A percentile compares a stretch with the other conserved stretches of the same genome.
These are phyloP conservation scores for Floccularia luteovirens DNA, from an alignment of 768 basidiomycete species.

Conservation along the genomic window DNA sequence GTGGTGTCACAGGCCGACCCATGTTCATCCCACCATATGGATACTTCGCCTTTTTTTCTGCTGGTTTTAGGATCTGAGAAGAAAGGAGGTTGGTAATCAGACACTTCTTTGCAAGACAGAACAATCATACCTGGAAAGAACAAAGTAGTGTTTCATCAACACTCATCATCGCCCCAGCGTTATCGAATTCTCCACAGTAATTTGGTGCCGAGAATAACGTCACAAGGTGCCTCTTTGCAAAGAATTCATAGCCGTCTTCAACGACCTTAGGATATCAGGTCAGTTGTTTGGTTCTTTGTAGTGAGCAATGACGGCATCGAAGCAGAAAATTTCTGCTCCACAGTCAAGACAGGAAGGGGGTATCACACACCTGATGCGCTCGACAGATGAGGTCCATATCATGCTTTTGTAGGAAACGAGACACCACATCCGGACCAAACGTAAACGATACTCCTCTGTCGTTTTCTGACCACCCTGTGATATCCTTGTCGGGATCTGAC, in stretches of 20 bases:
- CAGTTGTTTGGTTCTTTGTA: slow-evolving; percentile 3
- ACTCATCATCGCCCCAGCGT: slow-evolving; percentile 99
- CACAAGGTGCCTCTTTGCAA: slow-evolving; percentile 94
- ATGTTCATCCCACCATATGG: slow-evolving; percentile 83
- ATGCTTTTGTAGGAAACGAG: slow-evolving; percentile 97
- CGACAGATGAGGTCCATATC: slow-evolving; percentile 99
- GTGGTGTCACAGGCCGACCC: slow-evolving; percentile 88
- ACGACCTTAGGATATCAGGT: slow-evolving; percentile 58
- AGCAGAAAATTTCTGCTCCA: background rate
- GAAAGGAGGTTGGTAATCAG: slow-evolving; percentile 2
- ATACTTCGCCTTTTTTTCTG: slow-evolving; percentile 96
- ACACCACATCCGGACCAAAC: slow-evolving; percentile 97
- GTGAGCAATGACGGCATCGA: background rate
- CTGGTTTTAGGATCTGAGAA: slow-evolving; percentile 90
- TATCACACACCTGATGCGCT: slow-evolving; percentile 89
- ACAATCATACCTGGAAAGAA: slow-evolving; percentile 81
- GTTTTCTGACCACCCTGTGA: slow-evolving; percentile 99
- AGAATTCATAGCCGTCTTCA: slow-evolving; percentile 98
- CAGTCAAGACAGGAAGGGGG: slow-evolving; percentile 3
- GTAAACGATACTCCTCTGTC: slow-evolving; percentile 99
- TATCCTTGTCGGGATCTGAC: slow-evolving; percentile 99
- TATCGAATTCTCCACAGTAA: slow-evolving; percentile 96
- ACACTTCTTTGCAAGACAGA: background rate
- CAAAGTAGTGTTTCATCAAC: slow-evolving; percentile 96
- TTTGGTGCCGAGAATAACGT: slow-evolving; percentile 96